phyloP scores from a whole-genome alignment of 345 rosid genomes.

The Boechera stricta region DNA sequence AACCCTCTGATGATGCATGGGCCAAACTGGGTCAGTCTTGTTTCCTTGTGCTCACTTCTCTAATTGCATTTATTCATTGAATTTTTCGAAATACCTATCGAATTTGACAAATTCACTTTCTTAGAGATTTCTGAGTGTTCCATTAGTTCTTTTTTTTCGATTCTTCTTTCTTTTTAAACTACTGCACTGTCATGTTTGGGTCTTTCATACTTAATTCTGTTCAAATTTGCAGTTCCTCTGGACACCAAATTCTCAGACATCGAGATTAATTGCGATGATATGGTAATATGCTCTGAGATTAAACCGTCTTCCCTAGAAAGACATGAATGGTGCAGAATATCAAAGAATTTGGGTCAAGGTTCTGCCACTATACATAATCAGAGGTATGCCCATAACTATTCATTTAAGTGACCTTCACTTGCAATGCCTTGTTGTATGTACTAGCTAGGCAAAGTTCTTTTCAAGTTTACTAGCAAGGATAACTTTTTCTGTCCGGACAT shows the following conservation, averaged over 20 bases:
- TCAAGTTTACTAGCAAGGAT: background rate
- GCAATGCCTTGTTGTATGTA: background rate
- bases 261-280: constrained; percentile 64
- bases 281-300: constrained; percentile 62
- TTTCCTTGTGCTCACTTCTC: background rate
- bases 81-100: background rate
- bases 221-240: constrained; percentile 62
- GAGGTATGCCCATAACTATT: constrained; percentile 49
- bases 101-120: background rate
- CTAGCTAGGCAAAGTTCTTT: background rate
- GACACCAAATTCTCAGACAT: constrained; percentile 66
- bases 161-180: too few relatives aligned
- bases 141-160: too few relatives aligned
- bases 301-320: constrained; percentile 53
- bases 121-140: background rate
- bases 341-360: constrained; percentile 55
- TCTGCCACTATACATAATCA: constrained; percentile 71
- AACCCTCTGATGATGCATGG: constrained; percentile 49
- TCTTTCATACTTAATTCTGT: constrained; percentile 2
- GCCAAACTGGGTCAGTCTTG: constrained; percentile 57
- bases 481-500: background rate
- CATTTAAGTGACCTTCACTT: background rate
- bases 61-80: background rate
- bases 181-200: background rate
- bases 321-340: constrained; percentile 85